phyloP scores from a whole-genome alignment of 169 alveolate genomes.

The Plasmodium coatneyi region DNA sequence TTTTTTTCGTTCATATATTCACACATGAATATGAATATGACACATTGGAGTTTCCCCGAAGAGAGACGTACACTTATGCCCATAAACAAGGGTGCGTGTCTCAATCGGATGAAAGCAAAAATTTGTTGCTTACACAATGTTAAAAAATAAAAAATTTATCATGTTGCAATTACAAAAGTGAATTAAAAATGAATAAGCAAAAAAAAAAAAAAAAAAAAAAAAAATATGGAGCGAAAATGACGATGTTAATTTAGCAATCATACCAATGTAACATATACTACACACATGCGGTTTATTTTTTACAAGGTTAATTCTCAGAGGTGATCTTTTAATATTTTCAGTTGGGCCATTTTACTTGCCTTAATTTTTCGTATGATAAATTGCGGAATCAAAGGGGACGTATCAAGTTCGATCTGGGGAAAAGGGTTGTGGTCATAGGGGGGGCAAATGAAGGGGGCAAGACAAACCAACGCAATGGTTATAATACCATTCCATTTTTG shows the following conservation, averaged over 20 bases:
- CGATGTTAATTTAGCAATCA: not conserved
- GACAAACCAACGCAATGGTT: not conserved
- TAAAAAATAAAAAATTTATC: constrained; percentile 10
- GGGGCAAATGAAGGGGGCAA: not conserved
- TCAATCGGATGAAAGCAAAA: not conserved
- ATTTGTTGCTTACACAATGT: not conserved
- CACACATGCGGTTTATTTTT: not conserved
- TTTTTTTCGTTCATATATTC: not conserved
- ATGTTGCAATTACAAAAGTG: not conserved
- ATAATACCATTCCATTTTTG: not conserved
- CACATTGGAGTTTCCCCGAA: not conserved
- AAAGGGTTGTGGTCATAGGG: not conserved
- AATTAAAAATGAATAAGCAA: not conserved
- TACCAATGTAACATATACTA: not conserved
- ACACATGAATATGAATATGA: not conserved
- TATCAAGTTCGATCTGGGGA: constrained; percentile 18
- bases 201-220: not conserved
- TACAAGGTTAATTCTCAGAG: not conserved
- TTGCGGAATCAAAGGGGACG: constrained; percentile 45
- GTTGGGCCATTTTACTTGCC: constrained; percentile 25
- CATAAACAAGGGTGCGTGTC: not conserved
- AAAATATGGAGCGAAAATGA: not conserved
- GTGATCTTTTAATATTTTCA: constrained; percentile 7
- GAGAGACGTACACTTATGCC: not conserved
- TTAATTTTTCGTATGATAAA: constrained; percentile 40